Evolutionary conservation across 1,284 basidiomycete genomes (phyloP).

Genomic region (Irpex lacteus): DNA sequence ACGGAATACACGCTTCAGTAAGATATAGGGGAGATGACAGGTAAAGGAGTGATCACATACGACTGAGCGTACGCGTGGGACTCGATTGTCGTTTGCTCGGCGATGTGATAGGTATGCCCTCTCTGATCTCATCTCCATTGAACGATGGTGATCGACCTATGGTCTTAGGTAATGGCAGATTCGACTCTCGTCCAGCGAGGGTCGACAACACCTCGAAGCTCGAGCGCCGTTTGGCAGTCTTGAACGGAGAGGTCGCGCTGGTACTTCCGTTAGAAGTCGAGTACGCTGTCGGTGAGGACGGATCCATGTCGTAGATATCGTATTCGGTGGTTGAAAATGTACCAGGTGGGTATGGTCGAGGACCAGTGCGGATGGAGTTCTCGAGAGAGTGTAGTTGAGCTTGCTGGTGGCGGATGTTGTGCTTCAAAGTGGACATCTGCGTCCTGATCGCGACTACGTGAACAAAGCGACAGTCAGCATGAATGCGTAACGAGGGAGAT

Average conservation of each 20-base stretch:
- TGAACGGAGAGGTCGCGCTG: slow-evolving; percentile 19
- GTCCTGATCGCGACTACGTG: slow-evolving; percentile 62
- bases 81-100: slow-evolving; percentile 57
- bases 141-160: slow-evolving; percentile 19
- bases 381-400: slow-evolving; percentile 69
- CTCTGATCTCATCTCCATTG: slow-evolving; percentile 46
- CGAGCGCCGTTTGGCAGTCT: slow-evolving; percentile 47
- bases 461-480: background rate
- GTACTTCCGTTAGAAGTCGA: slow-evolving; percentile 12
- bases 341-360: slow-evolving; percentile 51
- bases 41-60: slow-evolving; percentile 44
- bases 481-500: background rate
- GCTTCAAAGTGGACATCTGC: slow-evolving; percentile 73
- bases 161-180: slow-evolving; percentile 61
- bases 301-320: slow-evolving; percentile 17
- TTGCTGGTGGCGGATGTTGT: slow-evolving; percentile 74
- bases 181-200: slow-evolving; percentile 72
- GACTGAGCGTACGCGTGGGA: slow-evolving; percentile 74
- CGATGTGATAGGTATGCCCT: slow-evolving; percentile 60
- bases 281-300: slow-evolving; percentile 36
- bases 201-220: slow-evolving; percentile 70
- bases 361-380: slow-evolving; percentile 58
- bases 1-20: slow-evolving; percentile 14
- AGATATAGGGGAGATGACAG: background rate
- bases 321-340: slow-evolving; percentile 36